These are phyloP conservation scores for Tuber melanosporum DNA, from an alignment of 495 filamentous ascomycete species.

Conservation along the genomic window DNA sequence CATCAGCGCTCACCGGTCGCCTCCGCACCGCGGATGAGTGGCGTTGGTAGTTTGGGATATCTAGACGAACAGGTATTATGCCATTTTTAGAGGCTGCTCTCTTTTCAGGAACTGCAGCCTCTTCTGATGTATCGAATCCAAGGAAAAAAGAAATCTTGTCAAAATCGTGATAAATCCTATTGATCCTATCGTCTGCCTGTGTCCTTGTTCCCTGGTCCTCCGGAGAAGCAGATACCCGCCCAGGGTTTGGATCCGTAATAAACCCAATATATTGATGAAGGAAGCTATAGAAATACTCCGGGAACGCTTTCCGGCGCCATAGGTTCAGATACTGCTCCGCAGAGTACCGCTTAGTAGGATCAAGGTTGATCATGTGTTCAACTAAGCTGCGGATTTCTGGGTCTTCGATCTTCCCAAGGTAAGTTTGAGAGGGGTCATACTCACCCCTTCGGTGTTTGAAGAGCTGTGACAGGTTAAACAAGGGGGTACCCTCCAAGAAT, in stretches of 20 bases:
- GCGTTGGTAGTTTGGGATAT: constrained; percentile 77
- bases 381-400: constrained; percentile 73
- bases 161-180: constrained; percentile 86
- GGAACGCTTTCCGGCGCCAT: constrained; percentile 86
- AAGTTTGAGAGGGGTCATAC: constrained; percentile 71
- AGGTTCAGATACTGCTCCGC: constrained; percentile 92
- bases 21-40: constrained; percentile 46
- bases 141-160: constrained; percentile 96
- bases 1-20: constrained; percentile 55
- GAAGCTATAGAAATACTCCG: constrained; percentile 93
- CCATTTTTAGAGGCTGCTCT: constrained; percentile 39
- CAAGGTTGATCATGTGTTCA: constrained; percentile 87
- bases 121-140: constrained; percentile 56
- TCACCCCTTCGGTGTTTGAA: constrained; percentile 89
- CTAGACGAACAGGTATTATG: constrained; percentile 70
- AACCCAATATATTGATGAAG: constrained; percentile 95
- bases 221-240: constrained; percentile 49
- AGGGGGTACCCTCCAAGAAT: constrained; percentile 79
- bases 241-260: constrained; percentile 87
- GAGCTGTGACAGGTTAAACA: constrained; percentile 87
- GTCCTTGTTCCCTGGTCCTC: constrained; percentile 28
- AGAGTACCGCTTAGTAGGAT: constrained; percentile 83
- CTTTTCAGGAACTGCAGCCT: constrained; percentile 22
- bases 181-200: constrained; percentile 78
- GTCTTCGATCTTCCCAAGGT: constrained; percentile 81